A percentile compares a stretch with the other conserved stretches of the same genome.
These are phyloP conservation scores for Phytopythium litorale DNA, from an alignment of 352 stramenopile genomes.

Conservation along the genomic window DNA sequence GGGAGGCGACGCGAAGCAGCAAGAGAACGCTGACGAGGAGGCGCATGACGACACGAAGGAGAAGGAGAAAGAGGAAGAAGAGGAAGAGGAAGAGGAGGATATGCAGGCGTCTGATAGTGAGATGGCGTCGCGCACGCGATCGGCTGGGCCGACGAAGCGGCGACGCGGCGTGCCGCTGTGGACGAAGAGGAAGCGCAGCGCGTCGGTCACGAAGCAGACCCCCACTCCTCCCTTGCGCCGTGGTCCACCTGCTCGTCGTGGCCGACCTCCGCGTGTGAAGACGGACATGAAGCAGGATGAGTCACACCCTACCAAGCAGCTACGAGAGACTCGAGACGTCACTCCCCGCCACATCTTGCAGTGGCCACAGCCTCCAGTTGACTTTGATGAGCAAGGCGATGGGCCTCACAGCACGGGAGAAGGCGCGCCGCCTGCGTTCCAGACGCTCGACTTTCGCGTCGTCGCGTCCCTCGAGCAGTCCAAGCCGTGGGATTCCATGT, in stretches of 20 bases:
- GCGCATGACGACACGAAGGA: neutral
- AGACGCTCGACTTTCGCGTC: conserved; percentile 6
- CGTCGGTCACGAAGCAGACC: neutral
- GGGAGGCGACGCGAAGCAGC: too few species aligned
- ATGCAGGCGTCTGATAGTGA: neutral
- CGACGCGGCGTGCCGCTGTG: neutral
- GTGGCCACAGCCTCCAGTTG: neutral
- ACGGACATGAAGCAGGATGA: neutral
- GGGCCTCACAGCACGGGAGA: neutral
- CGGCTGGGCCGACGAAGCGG: neutral
- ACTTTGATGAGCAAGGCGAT: neutral
- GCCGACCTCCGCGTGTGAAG: neutral
- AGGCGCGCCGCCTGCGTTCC: neutral
- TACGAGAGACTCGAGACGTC: neutral
- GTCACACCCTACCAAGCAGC: neutral
- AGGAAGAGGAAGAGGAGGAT: neutral
- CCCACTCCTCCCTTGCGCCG: neutral
- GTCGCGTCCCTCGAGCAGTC: conserved; percentile 6
- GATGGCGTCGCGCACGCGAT: neutral
- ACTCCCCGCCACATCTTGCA: neutral
- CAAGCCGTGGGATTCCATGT: conserved; percentile 8
- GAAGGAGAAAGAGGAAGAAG: neutral
- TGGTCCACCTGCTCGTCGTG: neutral
- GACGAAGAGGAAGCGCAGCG: neutral
- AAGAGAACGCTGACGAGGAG: neutral